phyloP scores from a whole-genome alignment of 2,329 filamentous ascomycete genomes.

The Fusarium annulatum region DNA sequence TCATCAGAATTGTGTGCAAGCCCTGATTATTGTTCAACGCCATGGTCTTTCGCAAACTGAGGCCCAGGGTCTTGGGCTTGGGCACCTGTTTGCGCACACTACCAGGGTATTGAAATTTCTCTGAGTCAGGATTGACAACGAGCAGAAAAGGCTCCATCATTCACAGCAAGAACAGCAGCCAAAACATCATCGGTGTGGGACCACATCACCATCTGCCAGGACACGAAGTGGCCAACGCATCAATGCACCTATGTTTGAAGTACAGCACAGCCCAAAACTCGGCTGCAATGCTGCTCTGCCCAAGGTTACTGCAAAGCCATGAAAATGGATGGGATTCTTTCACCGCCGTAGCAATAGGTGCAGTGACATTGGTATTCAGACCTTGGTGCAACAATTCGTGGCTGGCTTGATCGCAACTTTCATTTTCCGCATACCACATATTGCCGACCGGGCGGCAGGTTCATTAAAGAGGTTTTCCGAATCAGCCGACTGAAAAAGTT shows the following conservation, averaged over 20 bases:
- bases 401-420: slow-evolving; percentile 17
- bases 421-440: neutral
- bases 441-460: neutral
- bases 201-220: slow-evolving; percentile 29
- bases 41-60: slow-evolving; percentile 14
- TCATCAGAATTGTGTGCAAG: slow-evolving; percentile 11
- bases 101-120: slow-evolving; percentile 4
- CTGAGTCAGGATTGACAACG: slow-evolving; percentile 34
- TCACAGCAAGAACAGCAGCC: slow-evolving; percentile 13
- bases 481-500: slow-evolving; percentile 4
- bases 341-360: slow-evolving; percentile 30
- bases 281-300: slow-evolving; percentile 36
- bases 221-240: slow-evolving; percentile 40
- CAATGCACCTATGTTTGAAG: slow-evolving; percentile 32
- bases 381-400: slow-evolving; percentile 21
- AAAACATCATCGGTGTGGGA: slow-evolving; percentile 37
- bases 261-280: slow-evolving; percentile 24
- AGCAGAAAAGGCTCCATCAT: slow-evolving; percentile 29
- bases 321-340: slow-evolving; percentile 21
- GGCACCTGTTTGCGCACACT: slow-evolving; percentile 18
- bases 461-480: slow-evolving; percentile 1
- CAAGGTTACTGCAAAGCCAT: slow-evolving; percentile 38
- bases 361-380: slow-evolving; percentile 21
- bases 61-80: slow-evolving; percentile 20
- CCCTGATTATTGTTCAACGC: slow-evolving; percentile 12